phyloP scores from a whole-genome alignment of 306 rosid genomes.

The Rubus parviflorus region DNA sequence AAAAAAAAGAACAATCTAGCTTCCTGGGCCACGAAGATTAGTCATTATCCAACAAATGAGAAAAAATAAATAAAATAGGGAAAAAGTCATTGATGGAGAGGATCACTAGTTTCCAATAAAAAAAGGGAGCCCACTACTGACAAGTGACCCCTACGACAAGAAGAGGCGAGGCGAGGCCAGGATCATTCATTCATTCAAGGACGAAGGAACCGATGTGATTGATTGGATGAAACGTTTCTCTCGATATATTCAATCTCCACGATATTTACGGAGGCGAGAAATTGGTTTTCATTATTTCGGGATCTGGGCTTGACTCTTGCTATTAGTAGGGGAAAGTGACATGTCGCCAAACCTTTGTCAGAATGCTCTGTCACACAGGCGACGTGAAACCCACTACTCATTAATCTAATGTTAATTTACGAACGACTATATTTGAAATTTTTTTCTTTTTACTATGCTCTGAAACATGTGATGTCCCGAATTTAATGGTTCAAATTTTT shows the following conservation, averaged over 20 bases:
- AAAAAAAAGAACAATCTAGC: too few species aligned
- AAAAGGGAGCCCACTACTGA: slow-evolving; percentile 16
- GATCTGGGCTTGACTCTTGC: slow-evolving; percentile 10
- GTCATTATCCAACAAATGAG: neutral
- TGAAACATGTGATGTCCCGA: too few species aligned
- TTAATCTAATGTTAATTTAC: neutral
- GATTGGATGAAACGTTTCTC: neutral
- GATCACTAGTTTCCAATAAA: slow-evolving; percentile 3
- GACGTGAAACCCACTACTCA: slow-evolving; percentile 14
- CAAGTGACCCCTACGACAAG: slow-evolving; percentile 14
- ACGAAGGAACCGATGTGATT: neutral
- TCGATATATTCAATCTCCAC: neutral
- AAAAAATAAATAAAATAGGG: neutral
- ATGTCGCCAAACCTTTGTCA: slow-evolving; percentile 21
- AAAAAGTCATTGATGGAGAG: slow-evolving; percentile 20
- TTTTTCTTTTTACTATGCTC: too few species aligned
- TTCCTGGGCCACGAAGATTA: neutral
- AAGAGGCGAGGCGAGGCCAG: neutral
- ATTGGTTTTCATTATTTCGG: slow-evolving; percentile 10
- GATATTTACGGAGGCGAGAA: neutral
- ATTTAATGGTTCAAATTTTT: too few species aligned
- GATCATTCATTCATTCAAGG: neutral
- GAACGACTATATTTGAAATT: too few species aligned
- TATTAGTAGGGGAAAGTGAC: slow-evolving; percentile 27
- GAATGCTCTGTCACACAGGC: neutral